Conservation (phyloP, 163 green algal genomes). For the Chlorella variabilis region DNA sequence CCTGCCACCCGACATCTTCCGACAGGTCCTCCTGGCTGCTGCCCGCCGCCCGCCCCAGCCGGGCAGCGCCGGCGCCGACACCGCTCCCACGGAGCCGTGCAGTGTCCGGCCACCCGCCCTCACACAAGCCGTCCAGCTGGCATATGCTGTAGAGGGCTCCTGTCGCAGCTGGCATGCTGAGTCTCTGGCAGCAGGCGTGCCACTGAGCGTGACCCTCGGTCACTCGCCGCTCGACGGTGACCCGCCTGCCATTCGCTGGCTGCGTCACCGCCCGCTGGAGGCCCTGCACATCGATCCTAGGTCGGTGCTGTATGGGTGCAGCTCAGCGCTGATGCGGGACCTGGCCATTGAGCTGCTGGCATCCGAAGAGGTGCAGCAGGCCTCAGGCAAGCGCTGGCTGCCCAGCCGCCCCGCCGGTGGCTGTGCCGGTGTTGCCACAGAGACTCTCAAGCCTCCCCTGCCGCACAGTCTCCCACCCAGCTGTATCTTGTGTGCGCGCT, state of each 20-base stretch:
- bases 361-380: background rate
- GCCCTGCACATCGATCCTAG: constrained; percentile 11
- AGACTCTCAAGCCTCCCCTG: no score
- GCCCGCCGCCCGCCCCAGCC: background rate
- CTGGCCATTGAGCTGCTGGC: constrained; percentile 2
- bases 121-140: background rate
- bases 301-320: background rate
- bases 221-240: background rate
- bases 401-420: no score
- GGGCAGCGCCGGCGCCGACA: no score
- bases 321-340: background rate
- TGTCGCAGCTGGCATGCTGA: background rate
- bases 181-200: background rate
- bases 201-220: background rate
- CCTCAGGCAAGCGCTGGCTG: background rate
- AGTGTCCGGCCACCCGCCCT: background rate
- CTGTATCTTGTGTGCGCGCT: no score
- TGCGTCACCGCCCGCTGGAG: background rate
- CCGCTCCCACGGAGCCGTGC: no score
- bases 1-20: background rate
- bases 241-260: background rate
- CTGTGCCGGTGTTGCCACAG: no score
- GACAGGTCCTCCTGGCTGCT: no score
- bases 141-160: background rate
- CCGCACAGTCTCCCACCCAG: background rate